A percentile compares a stretch with the other conserved stretches of the same genome.
Conservation (phyloP, 441 rosid species). For the Cnidoscolus chayamansa region DNA sequence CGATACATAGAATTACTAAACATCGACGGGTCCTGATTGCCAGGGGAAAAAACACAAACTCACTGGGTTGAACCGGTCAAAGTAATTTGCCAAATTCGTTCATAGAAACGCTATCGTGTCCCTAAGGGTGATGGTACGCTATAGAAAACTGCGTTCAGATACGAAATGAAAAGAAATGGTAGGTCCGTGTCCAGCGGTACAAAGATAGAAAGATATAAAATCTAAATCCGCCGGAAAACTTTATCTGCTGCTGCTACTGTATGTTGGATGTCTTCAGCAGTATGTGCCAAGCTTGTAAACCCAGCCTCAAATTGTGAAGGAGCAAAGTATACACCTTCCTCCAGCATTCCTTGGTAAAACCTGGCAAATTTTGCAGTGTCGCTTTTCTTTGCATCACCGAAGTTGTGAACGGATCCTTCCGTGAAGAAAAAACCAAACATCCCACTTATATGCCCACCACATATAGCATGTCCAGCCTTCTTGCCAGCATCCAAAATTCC, state of each 20-base stretch:
- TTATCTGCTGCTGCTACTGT: conserved; percentile 79
- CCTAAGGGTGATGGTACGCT: background rate
- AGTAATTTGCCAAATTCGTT: conserved; percentile 10
- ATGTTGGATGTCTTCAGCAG: conserved; percentile 57
- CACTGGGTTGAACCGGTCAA: background rate
- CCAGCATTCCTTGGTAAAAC: conserved; percentile 73
- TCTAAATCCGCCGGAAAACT: conserved; percentile 59
- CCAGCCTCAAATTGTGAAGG: conserved; percentile 94
- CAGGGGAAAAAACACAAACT: background rate
- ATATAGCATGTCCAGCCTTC: conserved; percentile 77
- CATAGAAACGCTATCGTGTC: conserved; percentile 14
- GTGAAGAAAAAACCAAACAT: conserved; percentile 97
- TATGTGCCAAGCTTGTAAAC: conserved; percentile 85
- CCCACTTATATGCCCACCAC: conserved; percentile 72
- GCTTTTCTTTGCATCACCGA: conserved; percentile 74
- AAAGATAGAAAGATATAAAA: background rate
- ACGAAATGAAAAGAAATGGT: background rate
- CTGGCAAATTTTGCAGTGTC: conserved; percentile 68
- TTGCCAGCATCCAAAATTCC: conserved; percentile 80
- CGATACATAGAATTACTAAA: conserved; percentile 18
- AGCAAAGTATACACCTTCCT: conserved; percentile 87
- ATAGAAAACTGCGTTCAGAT: background rate
- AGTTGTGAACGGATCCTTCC: conserved; percentile 77
- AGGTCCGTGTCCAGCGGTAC: background rate
- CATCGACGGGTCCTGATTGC: background rate